Conservation (phyloP, 2,329 filamentous ascomycete genomes). For the Paraconiothyrium sp. region DNA sequence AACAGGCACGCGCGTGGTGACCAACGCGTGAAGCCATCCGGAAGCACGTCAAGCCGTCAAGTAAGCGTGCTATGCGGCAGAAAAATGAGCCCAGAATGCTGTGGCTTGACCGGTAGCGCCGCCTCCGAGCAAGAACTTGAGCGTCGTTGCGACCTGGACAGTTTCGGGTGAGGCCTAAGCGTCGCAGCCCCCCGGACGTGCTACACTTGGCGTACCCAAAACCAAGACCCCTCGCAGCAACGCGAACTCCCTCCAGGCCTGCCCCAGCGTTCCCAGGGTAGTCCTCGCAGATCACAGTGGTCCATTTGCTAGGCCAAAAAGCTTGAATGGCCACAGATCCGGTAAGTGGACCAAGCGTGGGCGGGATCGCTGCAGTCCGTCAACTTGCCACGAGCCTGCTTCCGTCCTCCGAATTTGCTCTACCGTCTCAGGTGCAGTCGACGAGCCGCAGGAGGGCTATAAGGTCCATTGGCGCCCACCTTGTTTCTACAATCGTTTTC, state of each 20-base stretch:
- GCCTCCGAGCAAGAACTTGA: slow-evolving; percentile 40
- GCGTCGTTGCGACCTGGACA: slow-evolving; percentile 40
- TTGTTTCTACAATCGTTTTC: slow-evolving; percentile 49
- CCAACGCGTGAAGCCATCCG: slow-evolving; percentile 28
- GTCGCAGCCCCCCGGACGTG: slow-evolving; percentile 51
- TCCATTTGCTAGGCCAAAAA: slow-evolving; percentile 40
- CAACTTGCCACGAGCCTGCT: slow-evolving; percentile 40
- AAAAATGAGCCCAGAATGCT: slow-evolving; percentile 22
- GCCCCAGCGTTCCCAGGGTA: slow-evolving; percentile 36
- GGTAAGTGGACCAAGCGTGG: slow-evolving; percentile 41
- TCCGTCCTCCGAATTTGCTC: slow-evolving; percentile 50
- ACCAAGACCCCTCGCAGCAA: slow-evolving; percentile 35
- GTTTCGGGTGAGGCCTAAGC: slow-evolving; percentile 48
- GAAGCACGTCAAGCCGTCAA: slow-evolving; percentile 40
- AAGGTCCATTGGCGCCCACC: slow-evolving; percentile 51
- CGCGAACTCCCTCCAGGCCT: slow-evolving; percentile 38
- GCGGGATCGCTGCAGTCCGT: slow-evolving; percentile 44
- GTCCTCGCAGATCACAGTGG: slow-evolving; percentile 41
- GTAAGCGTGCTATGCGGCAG: slow-evolving; percentile 36
- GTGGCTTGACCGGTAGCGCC: slow-evolving; percentile 37
- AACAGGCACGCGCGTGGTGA: background rate
- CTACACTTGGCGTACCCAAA: slow-evolving; percentile 47
- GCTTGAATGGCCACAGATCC: slow-evolving; percentile 44
- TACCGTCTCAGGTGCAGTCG: slow-evolving; percentile 48
- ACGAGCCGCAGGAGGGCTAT: slow-evolving; percentile 46